phyloP scores from a whole-genome alignment of 139 green algal species.

The Edaphochlamys debaryana region DNA sequence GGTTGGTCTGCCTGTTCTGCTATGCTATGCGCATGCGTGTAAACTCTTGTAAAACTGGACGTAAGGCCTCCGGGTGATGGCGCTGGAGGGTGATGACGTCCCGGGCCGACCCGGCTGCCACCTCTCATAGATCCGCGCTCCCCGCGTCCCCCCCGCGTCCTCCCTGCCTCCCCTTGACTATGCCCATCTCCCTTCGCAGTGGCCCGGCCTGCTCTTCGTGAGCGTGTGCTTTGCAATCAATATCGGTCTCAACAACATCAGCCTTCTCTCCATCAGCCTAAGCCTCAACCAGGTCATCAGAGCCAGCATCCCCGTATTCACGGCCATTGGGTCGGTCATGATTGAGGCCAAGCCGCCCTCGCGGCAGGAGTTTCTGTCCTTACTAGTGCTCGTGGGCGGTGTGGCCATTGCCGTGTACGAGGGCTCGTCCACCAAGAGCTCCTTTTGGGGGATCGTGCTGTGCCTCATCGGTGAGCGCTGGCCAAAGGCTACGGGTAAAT shows the following conservation, averaged over 20 bases:
- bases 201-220: slow-evolving; percentile 42
- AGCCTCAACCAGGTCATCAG: slow-evolving; percentile 69
- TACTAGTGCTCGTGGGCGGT: slow-evolving; percentile 55
- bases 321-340: slow-evolving; percentile 43
- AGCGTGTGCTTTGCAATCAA: slow-evolving; percentile 40
- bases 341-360: slow-evolving; percentile 48
- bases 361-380: slow-evolving; percentile 45
- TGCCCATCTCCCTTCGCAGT: slow-evolving; percentile 36
- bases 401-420: slow-evolving; percentile 54
- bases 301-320: slow-evolving; percentile 50
- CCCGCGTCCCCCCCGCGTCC: too few species aligned
- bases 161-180: too few species aligned
- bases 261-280: slow-evolving; percentile 47
- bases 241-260: slow-evolving; percentile 63
- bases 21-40: too few species aligned
- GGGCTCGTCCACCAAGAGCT: slow-evolving; percentile 10
- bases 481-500: too few species aligned
- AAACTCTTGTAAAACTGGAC: too few species aligned
- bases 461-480: slow-evolving; percentile 40
- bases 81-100: too few species aligned
- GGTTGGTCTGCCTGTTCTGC: too few species aligned
- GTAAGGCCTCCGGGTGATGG: too few species aligned
- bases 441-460: slow-evolving; percentile 39
- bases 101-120: too few species aligned
- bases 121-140: too few species aligned